Conservation (phyloP, 2,329 filamentous ascomycete species). For the Phialophora tarda region DNA sequence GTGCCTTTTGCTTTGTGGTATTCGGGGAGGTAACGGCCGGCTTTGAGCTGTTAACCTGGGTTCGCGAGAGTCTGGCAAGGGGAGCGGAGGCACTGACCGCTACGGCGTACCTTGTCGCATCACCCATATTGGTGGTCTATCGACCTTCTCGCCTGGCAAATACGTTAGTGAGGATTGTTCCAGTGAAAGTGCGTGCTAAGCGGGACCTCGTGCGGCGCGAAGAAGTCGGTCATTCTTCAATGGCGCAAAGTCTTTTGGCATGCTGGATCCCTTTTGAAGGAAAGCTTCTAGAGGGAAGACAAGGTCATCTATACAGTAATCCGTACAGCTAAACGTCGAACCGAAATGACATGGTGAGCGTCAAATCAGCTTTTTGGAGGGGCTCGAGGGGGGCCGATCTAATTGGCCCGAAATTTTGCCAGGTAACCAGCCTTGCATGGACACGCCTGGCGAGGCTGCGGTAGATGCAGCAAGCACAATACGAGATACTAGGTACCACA, state of each 20-base stretch:
- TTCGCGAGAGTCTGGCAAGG: background rate
- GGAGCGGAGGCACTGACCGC: slow-evolving; percentile 38
- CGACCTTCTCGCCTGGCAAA: slow-evolving; percentile 74
- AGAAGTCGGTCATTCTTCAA: slow-evolving; percentile 92
- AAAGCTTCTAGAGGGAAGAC: background rate
- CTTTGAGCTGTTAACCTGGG: slow-evolving; percentile 53
- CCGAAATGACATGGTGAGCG: background rate
- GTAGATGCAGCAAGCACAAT: background rate
- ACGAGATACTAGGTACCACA: background rate
- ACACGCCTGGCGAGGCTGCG: too few relatives aligned
- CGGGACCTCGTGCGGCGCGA: slow-evolving; percentile 81
- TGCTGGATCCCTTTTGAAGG: slow-evolving; percentile 44
- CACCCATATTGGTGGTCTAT: slow-evolving; percentile 95
- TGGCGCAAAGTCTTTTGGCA: slow-evolving; percentile 76
- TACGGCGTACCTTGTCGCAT: slow-evolving; percentile 85
- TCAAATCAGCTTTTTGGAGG: background rate
- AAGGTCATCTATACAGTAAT: background rate
- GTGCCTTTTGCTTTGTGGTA: slow-evolving; percentile 93
- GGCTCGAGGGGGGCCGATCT: background rate
- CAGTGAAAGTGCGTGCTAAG: slow-evolving; percentile 14
- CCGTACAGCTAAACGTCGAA: background rate
- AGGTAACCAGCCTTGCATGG: background rate
- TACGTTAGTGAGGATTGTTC: slow-evolving; percentile 1
- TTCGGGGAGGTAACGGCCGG: slow-evolving; percentile 94
- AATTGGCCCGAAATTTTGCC: slow-evolving; percentile 6